Base-by-base conservation (phyloP, 2,329 filamentous ascomycete genomes). In the Trichoderma citrinoviride region DNA sequence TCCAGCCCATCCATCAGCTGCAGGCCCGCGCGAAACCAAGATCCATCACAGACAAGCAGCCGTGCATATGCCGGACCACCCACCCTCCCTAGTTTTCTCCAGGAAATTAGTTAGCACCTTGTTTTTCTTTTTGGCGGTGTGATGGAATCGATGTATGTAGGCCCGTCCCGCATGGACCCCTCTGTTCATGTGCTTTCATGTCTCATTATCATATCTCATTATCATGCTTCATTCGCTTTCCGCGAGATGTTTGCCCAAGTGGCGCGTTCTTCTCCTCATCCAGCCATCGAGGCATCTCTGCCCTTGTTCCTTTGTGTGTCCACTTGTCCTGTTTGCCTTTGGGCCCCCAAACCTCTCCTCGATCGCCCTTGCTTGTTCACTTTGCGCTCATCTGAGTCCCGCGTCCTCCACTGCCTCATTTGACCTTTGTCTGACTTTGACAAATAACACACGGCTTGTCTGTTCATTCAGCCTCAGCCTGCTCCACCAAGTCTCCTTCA, bases 131-230 rank as follows among this genome's bases (percentile, higher is more conserved):
- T 5, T 52, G 47, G 55, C 55, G 37, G 58, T 61, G 58, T 61
- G 47, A 41, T 10, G 47, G 37, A 53, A 7, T 5, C 5, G 4
- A n/a, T 14, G 23, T 43, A 19, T 15, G n/a, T 27, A 33, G 12
- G 33, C 10, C 46, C 40, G 54, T 60, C 21, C 17, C 41, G 15
- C 17, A 19, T 25, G 53, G 49, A 47, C 44, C 7, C 19, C 29
- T 14, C 56, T 37, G 33, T 37, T 37, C 33, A 60, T 41, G 21
- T 23, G 33, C 41, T 21, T 60, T 61, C 58, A 43, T 53, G 23
- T 61, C 58, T 61, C 58, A 61, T 61, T 61, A 61, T 61, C 57
- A 61, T 61, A 52, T 41, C 17, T 61, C 57, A 61, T 61, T 53
- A 61, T 52, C 58, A 53, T 61, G 25, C 15, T 14, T 44, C 23